Conservation (phyloP, 225 moss, liverwort and hornwort species). For the Pleurozium schreberi region DNA sequence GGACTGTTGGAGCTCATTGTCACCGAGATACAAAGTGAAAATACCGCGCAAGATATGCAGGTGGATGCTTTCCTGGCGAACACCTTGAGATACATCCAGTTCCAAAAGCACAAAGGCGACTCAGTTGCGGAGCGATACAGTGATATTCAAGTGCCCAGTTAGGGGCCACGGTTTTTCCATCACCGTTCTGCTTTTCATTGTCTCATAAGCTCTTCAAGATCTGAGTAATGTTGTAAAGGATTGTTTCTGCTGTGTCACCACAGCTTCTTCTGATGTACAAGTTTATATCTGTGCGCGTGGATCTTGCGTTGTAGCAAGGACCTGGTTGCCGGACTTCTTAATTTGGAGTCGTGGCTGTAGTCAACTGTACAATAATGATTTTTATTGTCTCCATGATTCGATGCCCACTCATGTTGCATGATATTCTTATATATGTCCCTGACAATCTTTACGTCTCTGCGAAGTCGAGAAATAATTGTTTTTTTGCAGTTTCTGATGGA, state of each 20-base stretch:
- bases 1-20: slow-evolving; percentile 92
- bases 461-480: neutral
- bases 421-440: neutral
- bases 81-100: slow-evolving; percentile 91
- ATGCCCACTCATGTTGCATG: neutral
- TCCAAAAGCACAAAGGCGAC: slow-evolving; percentile 87
- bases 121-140: slow-evolving; percentile 79
- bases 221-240: slow-evolving; percentile 33
- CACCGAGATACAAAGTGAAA: slow-evolving; percentile 93
- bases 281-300: slow-evolving; percentile 10
- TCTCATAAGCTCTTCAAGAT: slow-evolving; percentile 5
- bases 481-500: neutral
- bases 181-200: neutral
- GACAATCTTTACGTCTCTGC: neutral
- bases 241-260: slow-evolving; percentile 15
- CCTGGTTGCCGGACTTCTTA: slow-evolving; percentile 6
- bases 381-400: neutral
- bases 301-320: neutral
- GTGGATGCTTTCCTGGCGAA: slow-evolving; percentile 96
- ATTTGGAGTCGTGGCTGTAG: slow-evolving; percentile 20
- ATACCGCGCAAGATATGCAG: slow-evolving; percentile 76
- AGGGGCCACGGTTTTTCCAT: neutral
- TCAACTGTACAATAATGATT: slow-evolving; percentile 38
- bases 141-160: slow-evolving; percentile 56
- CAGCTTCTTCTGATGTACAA: slow-evolving; percentile 12